Evolutionary conservation across 805 yeast genomes (phyloP), one percentile per base, ranked within the genome.

Genomic region (Nakazawaea anatomiae): DNA sequence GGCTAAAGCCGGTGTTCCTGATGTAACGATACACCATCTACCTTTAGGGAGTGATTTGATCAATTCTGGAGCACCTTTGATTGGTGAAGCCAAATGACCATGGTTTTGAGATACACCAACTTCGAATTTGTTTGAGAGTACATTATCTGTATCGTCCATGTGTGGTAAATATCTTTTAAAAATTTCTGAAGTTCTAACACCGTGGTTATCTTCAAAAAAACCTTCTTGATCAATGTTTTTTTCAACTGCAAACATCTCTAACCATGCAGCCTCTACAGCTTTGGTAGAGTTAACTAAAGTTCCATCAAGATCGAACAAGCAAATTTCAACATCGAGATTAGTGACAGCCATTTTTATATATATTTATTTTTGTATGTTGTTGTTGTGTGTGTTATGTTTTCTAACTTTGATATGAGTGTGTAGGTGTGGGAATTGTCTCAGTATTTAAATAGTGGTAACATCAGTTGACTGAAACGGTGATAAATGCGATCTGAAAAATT

Each of bases 21-120:
- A 82, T 31, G 96, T 89, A 56, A 89, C 96, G 62, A 89, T 85
- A 51, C 91, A 92, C 89, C 96, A 89, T 69, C 81, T 82, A 63
- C 72, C 73, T 63, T 67, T 67, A 53, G 85, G 83, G 58, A 85
- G 72, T 12, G 69, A 68, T 59, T 73, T 72, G 62, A 83, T 80
- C 55, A 89, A 73, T 61, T 78, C 80, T 46, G 79, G 76, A 48
- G 89, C 85, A 51, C 96, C 96, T 12, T 85, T 83, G 50, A 89
- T 87, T 39, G 88, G 85, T 58, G 73, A 77, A 54, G 92, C 91
- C 60, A 75, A 73, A 62, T 84, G 78, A 50, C 91, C 91, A 68
- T 81, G 86, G 52, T 81, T 77, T 60, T 78, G 80, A 49, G 88
- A 87, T 57, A 89, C 85, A 42, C 77, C 74, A 50, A 80, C 82